These are phyloP conservation scores for Aspergillus steynii DNA, from an alignment of 495 filamentous ascomycete genomes.

Conservation along the genomic window DNA sequence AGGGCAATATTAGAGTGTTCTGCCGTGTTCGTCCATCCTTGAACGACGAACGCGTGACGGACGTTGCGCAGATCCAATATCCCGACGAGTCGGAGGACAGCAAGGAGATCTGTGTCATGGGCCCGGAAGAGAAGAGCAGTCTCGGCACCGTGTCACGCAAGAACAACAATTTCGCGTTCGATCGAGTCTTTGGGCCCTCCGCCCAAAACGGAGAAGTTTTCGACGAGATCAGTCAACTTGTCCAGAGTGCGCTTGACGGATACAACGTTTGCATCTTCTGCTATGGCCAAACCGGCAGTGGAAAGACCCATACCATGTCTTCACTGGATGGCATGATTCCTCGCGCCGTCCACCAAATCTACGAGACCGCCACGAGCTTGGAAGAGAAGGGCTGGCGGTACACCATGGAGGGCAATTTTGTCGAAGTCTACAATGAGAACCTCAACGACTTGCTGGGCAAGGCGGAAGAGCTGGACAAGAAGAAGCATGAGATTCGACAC, in stretches of 20 bases:
- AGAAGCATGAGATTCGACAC: conserved; percentile 90
- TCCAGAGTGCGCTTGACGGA: conserved; percentile 93
- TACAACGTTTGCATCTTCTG: conserved; percentile 99
- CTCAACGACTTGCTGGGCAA: conserved; percentile 88
- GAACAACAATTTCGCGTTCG: conserved; percentile 85
- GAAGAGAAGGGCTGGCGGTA: conserved; percentile 94
- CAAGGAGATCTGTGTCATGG: conserved; percentile 81
- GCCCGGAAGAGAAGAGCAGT: conserved; percentile 80
- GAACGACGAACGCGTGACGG: conserved; percentile 52
- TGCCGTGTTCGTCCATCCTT: conserved; percentile 90
- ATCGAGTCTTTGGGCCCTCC: conserved; percentile 82
- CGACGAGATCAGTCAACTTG: conserved; percentile 94
- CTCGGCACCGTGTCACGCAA: conserved; percentile 73
- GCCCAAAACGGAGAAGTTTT: conserved; percentile 86
- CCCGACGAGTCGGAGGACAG: conserved; percentile 75
- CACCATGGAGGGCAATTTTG: conserved; percentile 89
- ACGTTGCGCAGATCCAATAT: conserved; percentile 68
- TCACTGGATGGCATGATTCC: conserved; percentile 95
- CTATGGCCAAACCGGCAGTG: conserved; percentile 96
- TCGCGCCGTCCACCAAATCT: conserved; percentile 87
- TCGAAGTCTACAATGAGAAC: conserved; percentile 99
- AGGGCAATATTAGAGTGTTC: conserved; percentile 98
- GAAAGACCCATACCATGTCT: conserved; percentile 97
- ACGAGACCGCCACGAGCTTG: conserved; percentile 76
- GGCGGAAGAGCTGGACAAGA: conserved; percentile 73